phyloP scores from a whole-genome alignment of 148 eudicot genomes.

The Amaranthus hypochondriacus region DNA sequence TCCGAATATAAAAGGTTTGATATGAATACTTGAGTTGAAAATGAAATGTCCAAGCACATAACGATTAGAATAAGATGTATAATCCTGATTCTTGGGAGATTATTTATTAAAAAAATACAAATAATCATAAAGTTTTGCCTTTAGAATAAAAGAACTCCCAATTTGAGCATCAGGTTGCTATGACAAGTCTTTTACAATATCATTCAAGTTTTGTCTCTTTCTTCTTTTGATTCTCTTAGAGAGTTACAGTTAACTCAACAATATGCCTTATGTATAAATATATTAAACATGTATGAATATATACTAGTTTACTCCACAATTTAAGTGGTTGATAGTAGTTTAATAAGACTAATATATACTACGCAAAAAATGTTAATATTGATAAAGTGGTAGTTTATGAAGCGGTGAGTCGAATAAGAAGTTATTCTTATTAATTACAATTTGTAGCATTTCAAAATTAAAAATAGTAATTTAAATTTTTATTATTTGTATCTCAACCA shows the following conservation, averaged over 20 bases:
- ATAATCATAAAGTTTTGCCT: not conserved
- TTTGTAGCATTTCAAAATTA: too few species aligned
- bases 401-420: too few species aligned
- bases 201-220: not conserved
- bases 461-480: too few species aligned
- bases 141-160: not conserved
- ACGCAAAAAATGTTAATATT: not conserved
- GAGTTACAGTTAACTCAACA: too few species aligned
- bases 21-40: too few species aligned
- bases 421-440: too few species aligned
- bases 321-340: too few species aligned
- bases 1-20: too few species aligned
- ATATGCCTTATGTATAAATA: too few species aligned
- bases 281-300: too few species aligned
- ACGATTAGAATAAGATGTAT: conserved; percentile 1
- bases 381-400: not conserved
- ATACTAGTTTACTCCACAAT: too few species aligned
- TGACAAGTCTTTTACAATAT: not conserved
- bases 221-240: not conserved
- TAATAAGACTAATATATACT: not conserved
- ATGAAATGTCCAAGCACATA: not conserved
- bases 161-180: not conserved
- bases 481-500: too few species aligned
- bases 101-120: not conserved
- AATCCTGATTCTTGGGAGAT: conserved; percentile 20